Evolutionary conservation across 2,329 filamentous ascomycete species (phyloP), one percentile per base, ranked within the genome.

Genomic region (Stachybotrys chartarum): DNA sequence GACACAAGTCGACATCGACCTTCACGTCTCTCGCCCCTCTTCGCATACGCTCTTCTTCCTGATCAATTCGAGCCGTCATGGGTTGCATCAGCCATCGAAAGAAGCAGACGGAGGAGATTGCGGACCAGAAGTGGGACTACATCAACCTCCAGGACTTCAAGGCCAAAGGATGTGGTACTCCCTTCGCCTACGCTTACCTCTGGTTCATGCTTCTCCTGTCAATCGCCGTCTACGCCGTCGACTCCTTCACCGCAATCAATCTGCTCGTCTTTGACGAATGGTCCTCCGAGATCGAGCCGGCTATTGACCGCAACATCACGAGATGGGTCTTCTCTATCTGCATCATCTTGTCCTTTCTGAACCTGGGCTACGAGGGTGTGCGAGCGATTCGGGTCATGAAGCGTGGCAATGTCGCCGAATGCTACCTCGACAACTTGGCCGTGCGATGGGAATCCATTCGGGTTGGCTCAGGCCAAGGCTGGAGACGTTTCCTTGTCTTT

Each of bases 251-350:
- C 5, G 92, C 92, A 59, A 82, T 97, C 73, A 95, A 96, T 60
- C 79, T 99, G 46, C 81, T 99, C 52, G 88, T 82, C 55, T 97
- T 96, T 74, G 84, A 95, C 74, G 84, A 84, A 57, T 97, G 92
- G 92, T 90, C 90, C 1, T 90, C 88, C 54, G 81, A 90, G 61
- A 88, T 97, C 63, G 75, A 90, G 63, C 91, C 91, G 1, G 81
- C 83, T 46, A 87, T 97, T 60, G 82, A 85, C 4, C 84, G 95
- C 66, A 75, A 83, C 51, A 82, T 93, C 54, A 88, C 91, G 12
- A 95, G 94, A 75, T 97, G 92, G 91, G 92, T 99, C 69, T 99
- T 97, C 69, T 88, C 90, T 31, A 83, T 84, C 55, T 96, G 92
- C 70, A 97, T 99, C 67, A 87, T 97, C 60, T 78, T 94, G 42